phyloP scores from a whole-genome alignment of 1,284 basidiomycete genomes.

The Tranzscheliella williamsii region DNA sequence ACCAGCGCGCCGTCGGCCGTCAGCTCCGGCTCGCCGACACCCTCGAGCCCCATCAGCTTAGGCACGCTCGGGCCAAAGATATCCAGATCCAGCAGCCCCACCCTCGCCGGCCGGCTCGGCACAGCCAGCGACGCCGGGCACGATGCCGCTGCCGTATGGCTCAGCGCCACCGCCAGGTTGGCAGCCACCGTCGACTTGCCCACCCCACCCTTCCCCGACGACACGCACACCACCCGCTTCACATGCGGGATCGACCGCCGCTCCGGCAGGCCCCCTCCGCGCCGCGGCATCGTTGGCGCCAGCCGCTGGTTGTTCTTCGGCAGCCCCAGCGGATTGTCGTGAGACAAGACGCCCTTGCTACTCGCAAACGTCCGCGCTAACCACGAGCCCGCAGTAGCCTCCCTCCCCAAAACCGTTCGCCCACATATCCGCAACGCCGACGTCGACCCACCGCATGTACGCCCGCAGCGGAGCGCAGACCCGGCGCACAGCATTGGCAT shows the following conservation, averaged over 20 bases:
- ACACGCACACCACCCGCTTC: slow-evolving; percentile 75
- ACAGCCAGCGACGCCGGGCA: not conserved
- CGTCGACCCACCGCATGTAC: too few species aligned
- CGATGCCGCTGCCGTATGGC: slow-evolving; percentile 11
- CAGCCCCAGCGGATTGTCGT: slow-evolving; percentile 55
- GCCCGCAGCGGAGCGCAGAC: too few species aligned
- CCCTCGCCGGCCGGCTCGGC: slow-evolving; percentile 58
- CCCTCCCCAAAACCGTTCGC: too few species aligned
- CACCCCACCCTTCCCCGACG: slow-evolving; percentile 94
- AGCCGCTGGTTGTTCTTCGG: slow-evolving; percentile 51
- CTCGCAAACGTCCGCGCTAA: not conserved
- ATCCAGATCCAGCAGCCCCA: slow-evolving; percentile 91
- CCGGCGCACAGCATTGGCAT: too few species aligned
- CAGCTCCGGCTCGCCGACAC: slow-evolving; percentile 76
- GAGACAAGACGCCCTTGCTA: slow-evolving; percentile 7
- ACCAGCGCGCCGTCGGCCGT: slow-evolving; percentile 71
- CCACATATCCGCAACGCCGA: too few species aligned
- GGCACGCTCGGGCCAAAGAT: slow-evolving; percentile 96
- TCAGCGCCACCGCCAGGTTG: slow-evolving; percentile 78
- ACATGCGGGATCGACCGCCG: slow-evolving; percentile 65
- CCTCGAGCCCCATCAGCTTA: slow-evolving; percentile 87
- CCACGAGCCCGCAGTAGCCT: too few species aligned
- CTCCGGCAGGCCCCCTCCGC: slow-evolving; percentile 61
- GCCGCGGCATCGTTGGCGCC: slow-evolving; percentile 51
- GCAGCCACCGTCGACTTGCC: slow-evolving; percentile 94